Evolutionary conservation across 176 grass and related monocot genomes (phyloP), one percentile per base, ranked within the genome.

Genomic region (Neostapfia colusana): DNA sequence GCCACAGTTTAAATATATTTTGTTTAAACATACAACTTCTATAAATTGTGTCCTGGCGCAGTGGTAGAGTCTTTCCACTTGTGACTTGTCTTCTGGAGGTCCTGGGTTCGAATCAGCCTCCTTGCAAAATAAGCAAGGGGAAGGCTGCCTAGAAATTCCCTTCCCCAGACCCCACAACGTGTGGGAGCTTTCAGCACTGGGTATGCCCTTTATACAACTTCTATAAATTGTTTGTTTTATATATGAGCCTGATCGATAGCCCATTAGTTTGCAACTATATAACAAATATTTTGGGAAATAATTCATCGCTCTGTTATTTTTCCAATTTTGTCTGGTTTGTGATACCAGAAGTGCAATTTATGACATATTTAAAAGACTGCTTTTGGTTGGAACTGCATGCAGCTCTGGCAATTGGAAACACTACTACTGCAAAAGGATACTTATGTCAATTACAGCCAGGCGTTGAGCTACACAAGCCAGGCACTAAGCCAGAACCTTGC

Each of bases 381-480:
- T 50, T 82, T 39, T 87, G 44, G 28, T 73, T 89, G 40, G 6
- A 23, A 41, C 88, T 72, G 58, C 86, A 97, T 72, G 58, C 86
- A 97, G 94, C 68, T 97, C 28, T 97, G 94, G 94, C 94, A 97
- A 80, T 71, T 97, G 72, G 94, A 97, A 74, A 91, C 88, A 63
- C 80, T 97, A 24, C 86, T 97, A 73, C 46, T 97, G 61, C 94
- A 97, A 77, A 93, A 89, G 79, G 94, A 97, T 85, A 91, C 88
- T 43, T 97, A 97, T 62, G 71, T 93, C 64, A 93, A 89, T 82
- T 91, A 97, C 82, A 97, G 94, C 84, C 86, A 93, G 70, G 86
- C 91, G 4, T 78, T 93, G 84, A 93, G 94, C 82, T 84, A 85
- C 81, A 91, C 88, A 77, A 97, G 94, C 76, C 91, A 89, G 58